Percentiles rank a stretch among this genome's conserved stretches.
Evolutionary conservation across 139 green algal genomes (phyloP).

Genomic region (Trebouxia sp.): DNA sequence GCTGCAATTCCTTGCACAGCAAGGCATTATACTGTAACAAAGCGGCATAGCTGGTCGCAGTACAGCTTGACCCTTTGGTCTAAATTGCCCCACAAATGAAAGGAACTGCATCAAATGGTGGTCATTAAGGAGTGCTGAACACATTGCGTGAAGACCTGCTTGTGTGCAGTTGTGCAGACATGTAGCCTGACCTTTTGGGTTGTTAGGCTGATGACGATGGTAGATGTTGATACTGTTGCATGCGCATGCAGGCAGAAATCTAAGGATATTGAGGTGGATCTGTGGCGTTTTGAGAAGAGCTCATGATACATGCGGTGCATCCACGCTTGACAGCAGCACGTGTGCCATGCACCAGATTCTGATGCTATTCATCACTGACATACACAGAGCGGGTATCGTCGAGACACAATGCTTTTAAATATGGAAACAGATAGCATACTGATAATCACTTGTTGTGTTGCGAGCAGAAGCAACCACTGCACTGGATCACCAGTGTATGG

Average conservation of each 20-base stretch:
- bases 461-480: no score
- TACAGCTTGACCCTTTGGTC: neutral
- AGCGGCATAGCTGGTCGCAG: neutral
- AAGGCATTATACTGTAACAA: neutral
- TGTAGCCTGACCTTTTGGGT: neutral
- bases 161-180: neutral
- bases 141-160: neutral
- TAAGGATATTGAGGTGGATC: conserved; percentile 84
- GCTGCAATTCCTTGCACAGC: neutral
- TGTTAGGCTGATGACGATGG: neutral
- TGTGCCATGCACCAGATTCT: no score
- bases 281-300: conserved; percentile 77
- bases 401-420: no score
- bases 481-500: no score
- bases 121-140: neutral
- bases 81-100: neutral
- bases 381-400: no score
- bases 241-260: conserved; percentile 58
- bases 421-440: no score
- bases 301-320: no score
- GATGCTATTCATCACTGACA: no score
- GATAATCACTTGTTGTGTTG: no score
- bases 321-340: no score
- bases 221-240: neutral
- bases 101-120: neutral